Percentiles rank a stretch among this genome's conserved stretches.
These are phyloP conservation scores for Globisporangium echinulatum DNA, from an alignment of 352 stramenopile genomes.

Conservation along the genomic window DNA sequence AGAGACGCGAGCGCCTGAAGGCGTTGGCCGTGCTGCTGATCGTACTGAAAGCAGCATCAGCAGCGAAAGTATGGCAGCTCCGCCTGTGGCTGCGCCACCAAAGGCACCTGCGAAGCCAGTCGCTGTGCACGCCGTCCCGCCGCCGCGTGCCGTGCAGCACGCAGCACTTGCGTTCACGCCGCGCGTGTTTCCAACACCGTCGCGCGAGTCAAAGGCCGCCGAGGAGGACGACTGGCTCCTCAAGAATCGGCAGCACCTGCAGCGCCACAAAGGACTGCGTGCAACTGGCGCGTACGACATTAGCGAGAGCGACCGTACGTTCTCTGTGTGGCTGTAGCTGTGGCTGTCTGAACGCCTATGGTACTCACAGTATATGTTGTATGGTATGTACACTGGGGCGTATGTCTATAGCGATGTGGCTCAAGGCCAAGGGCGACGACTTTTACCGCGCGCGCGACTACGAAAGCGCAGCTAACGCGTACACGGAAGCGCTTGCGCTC, in stretches of 20 bases:
- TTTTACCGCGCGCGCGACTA: constrained; percentile 72
- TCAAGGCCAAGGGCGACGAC: constrained; percentile 84
- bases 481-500: constrained; percentile 48
- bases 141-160: constrained; percentile 34
- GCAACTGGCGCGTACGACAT: constrained; percentile 58
- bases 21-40: too few relatives aligned
- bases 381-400: neutral
- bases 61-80: constrained; percentile 1
- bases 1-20: neutral
- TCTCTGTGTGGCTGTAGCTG: constrained; percentile 9
- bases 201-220: constrained; percentile 69
- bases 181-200: constrained; percentile 70
- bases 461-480: constrained; percentile 61
- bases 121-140: constrained; percentile 17
- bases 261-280: constrained; percentile 58
- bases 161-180: constrained; percentile 71
- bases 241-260: constrained; percentile 78
- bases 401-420: constrained; percentile 48
- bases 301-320: constrained; percentile 78
- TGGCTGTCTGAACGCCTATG: neutral
- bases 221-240: constrained; percentile 82
- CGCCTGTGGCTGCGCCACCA: constrained; percentile 1
- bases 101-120: constrained; percentile 8
- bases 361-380: neutral
- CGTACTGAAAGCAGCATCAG: constrained; percentile 4